A percentile compares a stretch with the other conserved stretches of the same genome.
phyloP scores from a whole-genome alignment of 2,329 filamentous ascomycete genomes.

The Domatiomyces catenatus region DNA sequence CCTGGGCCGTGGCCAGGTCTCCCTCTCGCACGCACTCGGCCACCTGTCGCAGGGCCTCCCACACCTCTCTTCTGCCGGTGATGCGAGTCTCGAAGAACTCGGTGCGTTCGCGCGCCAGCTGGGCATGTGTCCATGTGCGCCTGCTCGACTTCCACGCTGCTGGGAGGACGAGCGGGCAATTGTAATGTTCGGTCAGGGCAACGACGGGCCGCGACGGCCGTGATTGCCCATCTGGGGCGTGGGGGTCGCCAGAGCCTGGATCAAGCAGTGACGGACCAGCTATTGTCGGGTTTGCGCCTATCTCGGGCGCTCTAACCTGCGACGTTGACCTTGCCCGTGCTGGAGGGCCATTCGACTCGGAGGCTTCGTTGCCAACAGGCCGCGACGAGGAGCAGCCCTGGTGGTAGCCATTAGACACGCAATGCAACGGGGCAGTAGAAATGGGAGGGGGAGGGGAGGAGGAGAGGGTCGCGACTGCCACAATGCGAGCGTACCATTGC shows the following conservation, averaged over 20 bases:
- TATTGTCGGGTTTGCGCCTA: slow-evolving; percentile 11
- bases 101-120: slow-evolving; percentile 54
- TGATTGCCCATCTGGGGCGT: slow-evolving; percentile 1
- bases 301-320: slow-evolving; percentile 10
- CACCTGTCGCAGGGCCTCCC: slow-evolving; percentile 57
- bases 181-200: slow-evolving; percentile 45
- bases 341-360: not conserved
- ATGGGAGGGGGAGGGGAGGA: no score
- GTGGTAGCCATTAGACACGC: not conserved
- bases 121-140: slow-evolving; percentile 52
- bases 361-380: slow-evolving; percentile 2
- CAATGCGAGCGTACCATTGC: not conserved
- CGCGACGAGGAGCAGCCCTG: slow-evolving; percentile 17
- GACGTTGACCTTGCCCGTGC: slow-evolving; percentile 4
- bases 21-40: slow-evolving; percentile 52
- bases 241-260: slow-evolving; percentile 7
- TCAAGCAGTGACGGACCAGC: slow-evolving; percentile 9
- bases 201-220: slow-evolving; percentile 14
- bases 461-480: not conserved
- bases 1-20: slow-evolving; percentile 56
- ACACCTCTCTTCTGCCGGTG: slow-evolving; percentile 60
- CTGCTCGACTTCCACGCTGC: slow-evolving; percentile 46
- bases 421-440: no score
- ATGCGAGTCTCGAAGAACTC: slow-evolving; percentile 89
- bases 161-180: slow-evolving; percentile 51